phyloP scores from a whole-genome alignment of 148 eudicot species.

The Silene latifolia region DNA sequence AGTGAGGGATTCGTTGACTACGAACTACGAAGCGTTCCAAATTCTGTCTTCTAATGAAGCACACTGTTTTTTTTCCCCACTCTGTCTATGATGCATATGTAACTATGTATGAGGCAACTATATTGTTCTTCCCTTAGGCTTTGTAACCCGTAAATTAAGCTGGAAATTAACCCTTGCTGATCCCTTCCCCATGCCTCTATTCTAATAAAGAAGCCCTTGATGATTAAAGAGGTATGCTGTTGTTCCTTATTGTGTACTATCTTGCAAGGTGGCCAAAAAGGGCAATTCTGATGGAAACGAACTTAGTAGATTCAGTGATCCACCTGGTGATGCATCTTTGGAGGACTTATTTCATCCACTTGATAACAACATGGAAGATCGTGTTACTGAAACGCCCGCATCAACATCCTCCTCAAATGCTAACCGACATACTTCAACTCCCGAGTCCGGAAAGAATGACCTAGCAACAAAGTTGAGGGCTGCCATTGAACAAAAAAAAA shows the following conservation, averaged over 20 bases:
- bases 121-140: no score
- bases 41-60: neutral
- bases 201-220: neutral
- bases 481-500: constrained; percentile 80
- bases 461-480: constrained; percentile 82
- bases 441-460: constrained; percentile 55
- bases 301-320: constrained; percentile 84
- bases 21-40: neutral
- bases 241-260: constrained; percentile 19
- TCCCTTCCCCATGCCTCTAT: neutral
- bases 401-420: constrained; percentile 58
- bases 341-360: constrained; percentile 86
- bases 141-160: neutral
- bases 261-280: constrained; percentile 51
- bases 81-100: no score
- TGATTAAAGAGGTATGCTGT: neutral
- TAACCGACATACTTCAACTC: constrained; percentile 38
- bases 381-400: constrained; percentile 55
- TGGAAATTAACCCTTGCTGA: neutral
- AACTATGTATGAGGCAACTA: neutral
- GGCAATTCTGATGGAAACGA: constrained; percentile 44
- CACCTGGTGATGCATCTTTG: constrained; percentile 89
- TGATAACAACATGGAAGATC: constrained; percentile 48
- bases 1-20: neutral
- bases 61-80: neutral